Evolutionary conservation across 2,329 filamentous ascomycete species (phyloP), one percentile per base, ranked within the genome.

Genomic region (Cyclaneusma minus): DNA sequence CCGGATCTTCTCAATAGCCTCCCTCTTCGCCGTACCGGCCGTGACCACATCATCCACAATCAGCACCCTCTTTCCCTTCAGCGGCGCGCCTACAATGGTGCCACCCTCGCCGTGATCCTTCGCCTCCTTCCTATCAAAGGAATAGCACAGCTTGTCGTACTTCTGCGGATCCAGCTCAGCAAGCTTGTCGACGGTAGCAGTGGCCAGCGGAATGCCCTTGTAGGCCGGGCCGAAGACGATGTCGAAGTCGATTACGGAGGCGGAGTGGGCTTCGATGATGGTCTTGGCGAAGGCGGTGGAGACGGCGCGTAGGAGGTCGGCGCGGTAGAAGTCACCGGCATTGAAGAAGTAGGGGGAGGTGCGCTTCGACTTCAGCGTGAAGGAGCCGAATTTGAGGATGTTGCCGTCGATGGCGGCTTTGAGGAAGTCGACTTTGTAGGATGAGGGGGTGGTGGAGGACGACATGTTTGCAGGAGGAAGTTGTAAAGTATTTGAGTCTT

Each of bases 1-100:
- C 40, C 64, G 52, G 37, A 76, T 71, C 21, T 75, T 70, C 13
- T 58, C 55, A 22, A 76, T 64, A 5, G 70, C 66, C 49, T 92
- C 78, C 29, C 84, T 67, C 58, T 94, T 85, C 21, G 89, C 89
- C 2, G 85, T 95, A 15, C 89, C 89, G 1, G 84, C 87, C 1
- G 85, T 94, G 44, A 95, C 87, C 30, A 98, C 87, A 55, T 95
- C 89, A 59, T 98, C 89, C 21, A 98, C 76, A 40, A 98, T 80
- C 17, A 98, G 63, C 10, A 94, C 72, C 33, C 67, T 70, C 65
- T 89, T 85, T 28, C 81, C 85, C 55, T 79, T 78, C 44, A 94
- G 60, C 6, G 74, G 64, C 16, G 83, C 80, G 7, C 89, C 89
- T 9, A 95, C 85, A 43, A 95, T 92, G 49, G 70, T 79, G 22